Evolutionary conservation across 2,329 filamentous ascomycete species (phyloP), one percentile per base, ranked within the genome.

Genomic region (Fusarium cicatricum): DNA sequence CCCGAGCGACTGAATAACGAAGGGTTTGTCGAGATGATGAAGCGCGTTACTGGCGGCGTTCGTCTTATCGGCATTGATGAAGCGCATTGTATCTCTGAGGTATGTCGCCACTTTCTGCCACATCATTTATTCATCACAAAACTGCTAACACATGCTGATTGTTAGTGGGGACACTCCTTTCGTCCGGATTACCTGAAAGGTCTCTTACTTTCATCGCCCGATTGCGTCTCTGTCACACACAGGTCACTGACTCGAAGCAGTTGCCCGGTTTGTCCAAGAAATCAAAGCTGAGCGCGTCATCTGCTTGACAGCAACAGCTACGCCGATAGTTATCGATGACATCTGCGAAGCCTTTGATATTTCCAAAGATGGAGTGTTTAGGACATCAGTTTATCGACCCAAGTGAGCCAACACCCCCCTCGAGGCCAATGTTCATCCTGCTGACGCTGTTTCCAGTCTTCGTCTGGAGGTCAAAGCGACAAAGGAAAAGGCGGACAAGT

Each of bases 1-100:
- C 85, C 85, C 0, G 85, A 87, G 67, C 75, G 83, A 7, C 73
- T 87, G 11, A 87, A 86, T 64, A 87, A 87, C 51, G 84, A 87
- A 62, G 80, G 79, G 0, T 87, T 87, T 42, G 77, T 87, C 6
- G 78, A 80, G 40, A 80, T 74, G 14, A 83, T 87, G 70, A 83
- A 81, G 37, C 70, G 77, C 11, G 78, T 85, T 0, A 77, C 78
- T 1, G 84, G 83, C 2, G 83, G 83, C 7, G 75, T 87, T 2
- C 79, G 85, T 3, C 70, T 87, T 5, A 70, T 87, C 17, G 84
- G 82, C 1, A 79, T 85, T 0, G 83, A 86, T 33, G 83, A 86
- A 62, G 83, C 83, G 1, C 83, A 85, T 60, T 86, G 83, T 55
- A 82, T 86, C 33, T 85, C 82, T 19, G 67, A 70, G 62, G 67